A percentile compares a stretch with the other conserved stretches of the same genome.
These are phyloP conservation scores for Isatis lusitanica DNA, from an alignment of 441 rosid genomes.

Conservation along the genomic window DNA sequence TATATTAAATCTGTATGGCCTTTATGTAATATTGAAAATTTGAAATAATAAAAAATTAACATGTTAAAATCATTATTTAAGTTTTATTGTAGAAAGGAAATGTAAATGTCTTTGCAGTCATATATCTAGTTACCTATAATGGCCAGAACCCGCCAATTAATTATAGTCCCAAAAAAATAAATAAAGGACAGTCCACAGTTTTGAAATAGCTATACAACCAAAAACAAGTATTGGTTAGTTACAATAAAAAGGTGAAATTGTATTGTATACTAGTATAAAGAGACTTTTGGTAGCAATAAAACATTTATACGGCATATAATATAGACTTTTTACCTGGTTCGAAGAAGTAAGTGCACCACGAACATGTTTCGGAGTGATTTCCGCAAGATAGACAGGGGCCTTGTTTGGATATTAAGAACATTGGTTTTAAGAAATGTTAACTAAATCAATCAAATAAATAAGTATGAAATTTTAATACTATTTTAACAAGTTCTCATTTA, in stretches of 20 bases:
- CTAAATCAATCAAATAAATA: neutral
- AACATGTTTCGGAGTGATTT: constrained; percentile 62
- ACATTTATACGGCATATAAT: neutral
- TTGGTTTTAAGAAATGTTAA: neutral
- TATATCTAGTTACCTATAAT: constrained; percentile 39
- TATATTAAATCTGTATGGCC: neutral
- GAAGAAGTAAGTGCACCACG: constrained; percentile 58
- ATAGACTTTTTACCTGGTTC: constrained; percentile 33
- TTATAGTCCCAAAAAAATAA: constrained; percentile 50
- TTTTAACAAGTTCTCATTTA: constrained; percentile 20
- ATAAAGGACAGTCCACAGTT: constrained; percentile 44
- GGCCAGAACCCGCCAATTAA: constrained; percentile 66
- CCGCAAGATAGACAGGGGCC: constrained; percentile 68
- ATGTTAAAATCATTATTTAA: neutral
- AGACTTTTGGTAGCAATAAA: neutral
- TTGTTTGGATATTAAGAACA: constrained; percentile 15
- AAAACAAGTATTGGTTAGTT: neutral
- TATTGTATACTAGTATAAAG: too few relatives aligned
- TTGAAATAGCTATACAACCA: constrained; percentile 46
- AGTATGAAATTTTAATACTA: neutral
- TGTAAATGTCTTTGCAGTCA: neutral
- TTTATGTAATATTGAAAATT: neutral
- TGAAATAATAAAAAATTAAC: neutral
- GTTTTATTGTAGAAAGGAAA: neutral
- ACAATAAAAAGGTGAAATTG: neutral